Base-by-base conservation (phyloP, 768 basidiomycete species). In the Lactifluus subvellereus region DNA sequence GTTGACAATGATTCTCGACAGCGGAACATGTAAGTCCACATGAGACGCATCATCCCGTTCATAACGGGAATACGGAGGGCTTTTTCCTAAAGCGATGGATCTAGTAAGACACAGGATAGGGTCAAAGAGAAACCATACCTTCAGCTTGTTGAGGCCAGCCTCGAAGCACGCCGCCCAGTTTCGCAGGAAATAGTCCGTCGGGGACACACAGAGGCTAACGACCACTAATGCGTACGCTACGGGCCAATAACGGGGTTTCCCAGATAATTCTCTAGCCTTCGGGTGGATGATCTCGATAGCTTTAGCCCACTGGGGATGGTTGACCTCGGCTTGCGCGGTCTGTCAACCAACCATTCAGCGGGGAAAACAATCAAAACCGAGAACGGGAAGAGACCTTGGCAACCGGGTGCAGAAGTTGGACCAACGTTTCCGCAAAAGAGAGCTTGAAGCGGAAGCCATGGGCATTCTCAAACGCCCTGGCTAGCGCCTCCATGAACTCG, bases 11-110 rank as follows among this genome's bases (percentile, higher is more conserved):
- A 81, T 73, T 98, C 95, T 66, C 88, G 86, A 70, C 93, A 95
- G 16, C 95, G 87, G 71, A 92, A 95, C n/a, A 97, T 78, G 73
- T 97, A 98, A 2, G 94, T 91, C 95, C 94, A 98, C 38, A 94
- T 75, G 47, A 97, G 74, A 9, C 95, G 85, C 65, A 93, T 72
- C 60, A 90, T 82, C 13, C 91, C 90, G 67, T 94, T 95, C 76
- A 95, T 78, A 22, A 91, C 81, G 2, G 84, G 79, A 0, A 82
- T 76, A 13, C 93, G 84, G 59, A 81, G 79, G 0, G 84, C 78
- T 66, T 88, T 89, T 68, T 97, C 94, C 93, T 96, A 38, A 22
- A n/a, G 16, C 8, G 9, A 35, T n/a, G 20, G 6, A 20, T 47
- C 18, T 32, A 35, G 45, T 37, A 49, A 57, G 42, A 33, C 16